Conservation (phyloP, 2,329 filamentous ascomycete genomes). For the Moelleriella libera region DNA sequence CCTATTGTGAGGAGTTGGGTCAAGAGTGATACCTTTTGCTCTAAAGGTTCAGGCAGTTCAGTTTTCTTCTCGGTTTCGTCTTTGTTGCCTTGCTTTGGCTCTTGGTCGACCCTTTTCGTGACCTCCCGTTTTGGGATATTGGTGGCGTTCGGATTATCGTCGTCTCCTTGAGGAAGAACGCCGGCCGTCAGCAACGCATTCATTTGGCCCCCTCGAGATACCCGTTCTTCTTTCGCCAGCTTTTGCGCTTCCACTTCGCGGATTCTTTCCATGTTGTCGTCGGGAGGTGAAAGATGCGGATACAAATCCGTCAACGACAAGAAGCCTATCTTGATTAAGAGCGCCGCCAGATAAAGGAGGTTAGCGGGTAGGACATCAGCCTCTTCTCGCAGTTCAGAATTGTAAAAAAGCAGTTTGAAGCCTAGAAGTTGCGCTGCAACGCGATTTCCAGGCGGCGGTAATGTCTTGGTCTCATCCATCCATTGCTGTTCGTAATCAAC, state of each 20-base stretch:
- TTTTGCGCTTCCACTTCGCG: constrained; percentile 58
- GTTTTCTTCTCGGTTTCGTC: constrained; percentile 31
- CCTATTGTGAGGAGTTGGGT: constrained; percentile 82
- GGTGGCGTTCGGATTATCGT: constrained; percentile 49
- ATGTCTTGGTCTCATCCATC: constrained; percentile 66
- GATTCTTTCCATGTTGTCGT: constrained; percentile 68
- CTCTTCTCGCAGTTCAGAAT: constrained; percentile 60
- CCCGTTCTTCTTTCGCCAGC: constrained; percentile 63
- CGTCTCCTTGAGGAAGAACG: constrained; percentile 50
- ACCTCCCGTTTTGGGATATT: constrained; percentile 34
- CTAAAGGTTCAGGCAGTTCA: constrained; percentile 55
- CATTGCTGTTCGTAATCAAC: constrained; percentile 51
- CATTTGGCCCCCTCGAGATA: constrained; percentile 50
- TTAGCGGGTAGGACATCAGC: constrained; percentile 78
- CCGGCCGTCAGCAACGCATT: constrained; percentile 85
- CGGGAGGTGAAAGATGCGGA: constrained; percentile 75
- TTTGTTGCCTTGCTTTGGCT: constrained; percentile 31
- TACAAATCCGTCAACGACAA: constrained; percentile 86
- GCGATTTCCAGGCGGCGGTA: constrained; percentile 75
- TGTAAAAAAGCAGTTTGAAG: constrained; percentile 94
- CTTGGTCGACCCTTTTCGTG: constrained; percentile 34
- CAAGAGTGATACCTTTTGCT: constrained; percentile 79
- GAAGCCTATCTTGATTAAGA: constrained; percentile 94
- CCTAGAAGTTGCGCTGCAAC: constrained; percentile 90
- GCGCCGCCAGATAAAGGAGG: constrained; percentile 76